These are phyloP conservation scores for Candolleomyces eurysporus DNA, from an alignment of 768 basidiomycete species.

Conservation along the genomic window DNA sequence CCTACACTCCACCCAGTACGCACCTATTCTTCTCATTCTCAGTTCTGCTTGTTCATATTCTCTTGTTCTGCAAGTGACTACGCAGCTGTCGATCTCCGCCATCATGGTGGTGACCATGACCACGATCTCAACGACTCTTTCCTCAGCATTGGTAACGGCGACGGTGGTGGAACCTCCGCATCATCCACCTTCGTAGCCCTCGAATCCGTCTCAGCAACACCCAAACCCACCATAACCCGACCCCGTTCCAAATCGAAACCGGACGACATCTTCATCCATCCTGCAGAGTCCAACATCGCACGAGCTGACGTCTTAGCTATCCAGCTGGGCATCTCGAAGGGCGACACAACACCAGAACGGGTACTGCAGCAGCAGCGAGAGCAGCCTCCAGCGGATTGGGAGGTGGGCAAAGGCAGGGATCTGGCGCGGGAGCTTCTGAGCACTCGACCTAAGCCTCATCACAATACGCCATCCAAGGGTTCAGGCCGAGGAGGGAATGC, in stretches of 20 bases:
- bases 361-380: slow-evolving; percentile 25
- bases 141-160: neutral
- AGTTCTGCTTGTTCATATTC: neutral
- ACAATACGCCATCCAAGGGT: too few relatives aligned
- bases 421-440: slow-evolving; percentile 45
- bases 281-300: slow-evolving; percentile 58
- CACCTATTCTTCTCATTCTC: neutral
- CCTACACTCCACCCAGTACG: slow-evolving; percentile 8
- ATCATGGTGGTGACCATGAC: too few relatives aligned
- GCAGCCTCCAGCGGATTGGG: slow-evolving; percentile 36
- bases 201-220: slow-evolving; percentile 7
- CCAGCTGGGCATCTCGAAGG: slow-evolving; percentile 49
- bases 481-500: too few relatives aligned
- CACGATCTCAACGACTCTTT: neutral
- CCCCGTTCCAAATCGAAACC: slow-evolving; percentile 55
- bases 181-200: slow-evolving; percentile 16
- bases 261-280: slow-evolving; percentile 60
- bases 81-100: neutral
- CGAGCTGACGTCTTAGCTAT: slow-evolving; percentile 63
- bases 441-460: neutral
- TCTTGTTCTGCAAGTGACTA: neutral
- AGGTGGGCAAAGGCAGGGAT: slow-evolving; percentile 48
- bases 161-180: neutral
- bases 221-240: slow-evolving; percentile 23
- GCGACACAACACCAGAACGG: neutral